A percentile compares a stretch with the other conserved stretches of the same genome.
Conservation (phyloP, 1,284 basidiomycete genomes). For the Fistulina hepatica region DNA sequence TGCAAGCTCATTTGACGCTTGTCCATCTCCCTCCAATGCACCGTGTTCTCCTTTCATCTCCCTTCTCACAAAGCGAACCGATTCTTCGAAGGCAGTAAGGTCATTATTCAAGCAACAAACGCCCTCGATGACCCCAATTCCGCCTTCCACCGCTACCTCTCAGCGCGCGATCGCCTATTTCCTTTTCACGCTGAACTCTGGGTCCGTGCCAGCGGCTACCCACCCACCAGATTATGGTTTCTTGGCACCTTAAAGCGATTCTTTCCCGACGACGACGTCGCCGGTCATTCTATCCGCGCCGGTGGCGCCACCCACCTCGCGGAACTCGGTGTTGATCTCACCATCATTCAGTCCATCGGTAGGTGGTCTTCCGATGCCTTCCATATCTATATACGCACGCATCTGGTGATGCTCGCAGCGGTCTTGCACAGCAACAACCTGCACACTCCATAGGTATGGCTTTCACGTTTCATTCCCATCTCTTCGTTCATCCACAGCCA, state of each 20-base stretch:
- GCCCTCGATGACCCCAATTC: conserved; percentile 9
- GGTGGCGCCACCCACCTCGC: conserved; percentile 18
- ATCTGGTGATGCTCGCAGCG: conserved; percentile 12
- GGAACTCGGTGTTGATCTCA: conserved; percentile 10
- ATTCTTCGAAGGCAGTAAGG: conserved; percentile 19
- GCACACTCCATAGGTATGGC: no score
- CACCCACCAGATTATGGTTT: conserved; percentile 17
- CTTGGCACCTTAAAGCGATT: conserved; percentile 6
- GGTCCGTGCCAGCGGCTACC: conserved; percentile 12
- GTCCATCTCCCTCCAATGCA: conserved; percentile 6
- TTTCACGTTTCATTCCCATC: no score
- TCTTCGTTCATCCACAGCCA: no score
- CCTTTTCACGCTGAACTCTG: conserved; percentile 18
- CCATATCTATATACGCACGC: conserved; percentile 18
- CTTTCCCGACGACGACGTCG: conserved; percentile 8
- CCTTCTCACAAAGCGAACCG: conserved; percentile 24
- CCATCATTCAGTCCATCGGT: conserved; percentile 15
- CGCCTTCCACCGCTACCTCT: conserved; percentile 15
- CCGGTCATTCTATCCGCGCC: conserved; percentile 16
- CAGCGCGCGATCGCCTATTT: conserved; percentile 16
- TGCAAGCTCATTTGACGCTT: conserved; percentile 15
- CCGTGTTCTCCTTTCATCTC: conserved; percentile 16
- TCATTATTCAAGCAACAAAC: conserved; percentile 12
- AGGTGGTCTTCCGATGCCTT: conserved; percentile 18
- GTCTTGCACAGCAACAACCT: no score